Evolutionary conservation across 1,284 basidiomycete species (phyloP), one percentile per base, ranked within the genome.

Genomic region (Anthracocystis setariae): DNA sequence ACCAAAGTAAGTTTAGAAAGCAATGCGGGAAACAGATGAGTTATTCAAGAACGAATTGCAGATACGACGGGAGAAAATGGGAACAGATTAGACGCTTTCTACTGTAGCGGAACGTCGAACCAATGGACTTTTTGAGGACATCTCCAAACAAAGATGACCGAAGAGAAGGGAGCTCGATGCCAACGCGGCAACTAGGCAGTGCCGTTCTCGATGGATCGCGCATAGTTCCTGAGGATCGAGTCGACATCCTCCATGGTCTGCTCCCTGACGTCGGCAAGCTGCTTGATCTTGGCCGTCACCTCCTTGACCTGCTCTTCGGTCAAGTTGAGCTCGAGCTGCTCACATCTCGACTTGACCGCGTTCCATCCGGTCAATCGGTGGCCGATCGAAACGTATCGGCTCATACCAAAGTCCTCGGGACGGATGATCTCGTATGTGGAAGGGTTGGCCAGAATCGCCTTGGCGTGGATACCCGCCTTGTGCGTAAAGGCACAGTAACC

Each of bases 391-490:
- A 98, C 95, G 84, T 98, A 99, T 81, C 96, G 90, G 24, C 91
- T 94, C 84, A 99, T 89, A 78, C 95, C 95, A 83, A 98, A 98
- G 86, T 98, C 95, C 84, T 95, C 93, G 38, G 82, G 82, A 56
- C 76, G 78, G 64, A 83, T 73, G 55, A 82, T 82, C 64, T 80
- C 78, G 70, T 98, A 99, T 10, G 96, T 99, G 80, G 91, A 93
- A 1, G 96, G 96, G 88, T 99, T 98, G 87, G 98, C 98, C 58
- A 99, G 89, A 85, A 99, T 99, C 40, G 96, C 96, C 88, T 99
- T 99, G 86, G 96, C 96, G 85, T 99, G 96, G 77, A 99, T 99
- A 84, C 96, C 96, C 29, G 96, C 96, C 90, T 99, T 98, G 90
- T 98, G 96, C 24, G 96, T 99, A 87, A 99, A 99, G 18, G 96